phyloP scores from a whole-genome alignment of 2,329 filamentous ascomycete genomes.

The Periconia digitata region DNA sequence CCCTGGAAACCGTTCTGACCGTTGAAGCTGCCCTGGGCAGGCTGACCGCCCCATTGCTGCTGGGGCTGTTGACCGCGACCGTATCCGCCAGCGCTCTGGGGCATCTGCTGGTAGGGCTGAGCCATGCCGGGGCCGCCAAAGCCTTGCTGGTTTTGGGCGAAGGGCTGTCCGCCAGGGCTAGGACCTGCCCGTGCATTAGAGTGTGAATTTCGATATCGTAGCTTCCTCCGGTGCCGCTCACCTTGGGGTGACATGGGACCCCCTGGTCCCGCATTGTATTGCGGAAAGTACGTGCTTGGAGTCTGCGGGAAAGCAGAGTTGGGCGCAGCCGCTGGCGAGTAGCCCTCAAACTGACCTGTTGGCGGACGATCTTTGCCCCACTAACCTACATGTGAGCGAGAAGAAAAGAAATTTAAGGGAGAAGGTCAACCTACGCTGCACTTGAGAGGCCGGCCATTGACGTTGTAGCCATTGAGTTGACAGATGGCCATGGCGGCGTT shows the following conservation, averaged over 20 bases:
- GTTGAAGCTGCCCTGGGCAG: constrained; percentile 49
- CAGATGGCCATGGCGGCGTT: constrained; percentile 98
- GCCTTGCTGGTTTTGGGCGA: constrained; percentile 54
- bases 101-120: constrained; percentile 51
- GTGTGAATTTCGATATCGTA: constrained; percentile 39
- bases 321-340: constrained; percentile 75
- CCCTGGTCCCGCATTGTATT: constrained; percentile 73
- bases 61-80: constrained; percentile 69
- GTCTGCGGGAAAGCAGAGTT: constrained; percentile 76
- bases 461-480: constrained; percentile 95
- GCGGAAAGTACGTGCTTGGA: constrained; percentile 83
- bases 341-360: constrained; percentile 78
- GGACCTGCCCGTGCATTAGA: constrained; percentile 51
- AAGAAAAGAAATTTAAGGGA: constrained; percentile 17
- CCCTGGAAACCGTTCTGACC: constrained; percentile 55
- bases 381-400: constrained; percentile 54
- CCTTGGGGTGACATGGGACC: constrained; percentile 60
- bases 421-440: constrained; percentile 78
- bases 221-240: constrained; percentile 42
- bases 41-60: constrained; percentile 58
- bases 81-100: constrained; percentile 76
- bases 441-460: constrained; percentile 94
- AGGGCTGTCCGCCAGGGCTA: constrained; percentile 64
- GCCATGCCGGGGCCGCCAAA: constrained; percentile 66
- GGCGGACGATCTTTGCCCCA: constrained; percentile 99